Evolutionary conservation across 176 grass and related monocot genomes (phyloP).

Genomic region (Musa schizocarpa): DNA sequence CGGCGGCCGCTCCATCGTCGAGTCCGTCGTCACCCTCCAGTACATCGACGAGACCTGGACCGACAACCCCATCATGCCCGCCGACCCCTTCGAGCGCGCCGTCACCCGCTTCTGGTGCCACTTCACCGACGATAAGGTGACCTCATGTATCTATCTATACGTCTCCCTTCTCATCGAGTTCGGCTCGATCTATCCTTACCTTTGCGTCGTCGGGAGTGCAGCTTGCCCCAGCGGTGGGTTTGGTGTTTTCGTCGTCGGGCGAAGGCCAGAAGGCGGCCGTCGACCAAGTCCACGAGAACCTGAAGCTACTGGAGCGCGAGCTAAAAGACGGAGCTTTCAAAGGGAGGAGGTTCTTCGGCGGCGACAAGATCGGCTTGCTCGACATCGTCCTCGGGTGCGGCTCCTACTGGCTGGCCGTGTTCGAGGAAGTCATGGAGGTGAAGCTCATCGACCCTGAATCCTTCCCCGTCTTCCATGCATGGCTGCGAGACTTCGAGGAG

Average conservation of each 20-base stretch:
- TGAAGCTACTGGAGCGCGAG: slow-evolving; percentile 6
- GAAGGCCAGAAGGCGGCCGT: slow-evolving; percentile 10
- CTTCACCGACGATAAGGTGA: slow-evolving; percentile 17
- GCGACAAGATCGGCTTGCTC: slow-evolving; percentile 2
- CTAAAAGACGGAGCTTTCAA: slow-evolving; percentile 7
- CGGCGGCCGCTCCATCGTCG: background rate
- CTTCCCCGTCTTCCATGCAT: slow-evolving; percentile 9
- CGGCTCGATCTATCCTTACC: too few species aligned
- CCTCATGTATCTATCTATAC: background rate
- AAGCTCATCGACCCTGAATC: slow-evolving; percentile 1
- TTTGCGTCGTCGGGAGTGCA: background rate
- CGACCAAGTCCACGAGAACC: slow-evolving; percentile 12
- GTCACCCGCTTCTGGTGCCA: slow-evolving; percentile 14
- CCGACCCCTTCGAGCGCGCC: slow-evolving; percentile 14
- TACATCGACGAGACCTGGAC: slow-evolving; percentile 9
- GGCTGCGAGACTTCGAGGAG: slow-evolving; percentile 9
- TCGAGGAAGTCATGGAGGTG: slow-evolving; percentile 19
- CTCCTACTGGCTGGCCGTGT: slow-evolving; percentile 18
- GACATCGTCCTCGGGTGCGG: slow-evolving; percentile 20
- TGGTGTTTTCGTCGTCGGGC: slow-evolving; percentile 5
- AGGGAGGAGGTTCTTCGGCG: slow-evolving; percentile 15
- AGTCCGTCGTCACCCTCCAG: slow-evolving; percentile 5
- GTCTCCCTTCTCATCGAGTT: too few species aligned
- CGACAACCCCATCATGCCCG: background rate
- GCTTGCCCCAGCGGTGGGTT: slow-evolving; percentile 6